Conservation (phyloP, 495 filamentous ascomycete species). For the Lasiosphaeria hispida region DNA sequence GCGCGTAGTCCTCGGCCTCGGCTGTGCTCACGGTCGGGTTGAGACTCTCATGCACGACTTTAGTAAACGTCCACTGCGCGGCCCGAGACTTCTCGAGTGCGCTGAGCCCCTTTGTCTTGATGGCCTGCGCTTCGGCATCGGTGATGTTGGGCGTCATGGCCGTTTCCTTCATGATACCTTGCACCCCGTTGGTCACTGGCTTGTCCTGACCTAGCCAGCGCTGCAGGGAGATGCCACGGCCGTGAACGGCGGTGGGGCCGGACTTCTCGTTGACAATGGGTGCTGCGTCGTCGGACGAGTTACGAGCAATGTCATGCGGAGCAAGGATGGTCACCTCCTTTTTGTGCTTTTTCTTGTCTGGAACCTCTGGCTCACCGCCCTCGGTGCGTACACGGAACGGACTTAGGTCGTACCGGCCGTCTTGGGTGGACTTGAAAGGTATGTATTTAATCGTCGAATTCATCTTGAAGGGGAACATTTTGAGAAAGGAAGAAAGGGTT, state of each 20-base stretch:
- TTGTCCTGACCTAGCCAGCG: slow-evolving; percentile 45
- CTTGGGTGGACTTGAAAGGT: slow-evolving; percentile 66
- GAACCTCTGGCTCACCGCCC: slow-evolving; percentile 25
- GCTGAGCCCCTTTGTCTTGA: slow-evolving; percentile 26
- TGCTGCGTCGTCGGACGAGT: slow-evolving; percentile 26
- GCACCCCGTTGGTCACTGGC: slow-evolving; percentile 27
- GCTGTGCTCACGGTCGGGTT: slow-evolving; percentile 69
- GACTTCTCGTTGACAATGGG: slow-evolving; percentile 38
- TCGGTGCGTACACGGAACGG: slow-evolving; percentile 75
- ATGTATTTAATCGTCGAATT: slow-evolving; percentile 82
- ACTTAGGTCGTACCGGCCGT: slow-evolving; percentile 73
- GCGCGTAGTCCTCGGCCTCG: slow-evolving; percentile 81
- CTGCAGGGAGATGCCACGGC: slow-evolving; percentile 47
- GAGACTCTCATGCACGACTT: slow-evolving; percentile 74
- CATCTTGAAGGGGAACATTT: slow-evolving; percentile 87
- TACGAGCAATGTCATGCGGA: slow-evolving; percentile 42
- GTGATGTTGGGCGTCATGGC: slow-evolving; percentile 10
- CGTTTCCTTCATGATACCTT: slow-evolving; percentile 49
- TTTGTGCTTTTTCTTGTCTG: slow-evolving; percentile 31
- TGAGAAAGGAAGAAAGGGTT: slow-evolving; percentile 77
- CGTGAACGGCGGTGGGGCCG: slow-evolving; percentile 9
- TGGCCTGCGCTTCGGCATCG: slow-evolving; percentile 15
- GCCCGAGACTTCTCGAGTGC: slow-evolving; percentile 63
- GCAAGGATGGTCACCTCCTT: slow-evolving; percentile 63
- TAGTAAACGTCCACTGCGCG: slow-evolving; percentile 82